Percentiles rank a stretch among this genome's conserved stretches.
These are phyloP conservation scores for Pseudomonodictys pantanalensis DNA, from an alignment of 495 filamentous ascomycete genomes.

Conservation along the genomic window DNA sequence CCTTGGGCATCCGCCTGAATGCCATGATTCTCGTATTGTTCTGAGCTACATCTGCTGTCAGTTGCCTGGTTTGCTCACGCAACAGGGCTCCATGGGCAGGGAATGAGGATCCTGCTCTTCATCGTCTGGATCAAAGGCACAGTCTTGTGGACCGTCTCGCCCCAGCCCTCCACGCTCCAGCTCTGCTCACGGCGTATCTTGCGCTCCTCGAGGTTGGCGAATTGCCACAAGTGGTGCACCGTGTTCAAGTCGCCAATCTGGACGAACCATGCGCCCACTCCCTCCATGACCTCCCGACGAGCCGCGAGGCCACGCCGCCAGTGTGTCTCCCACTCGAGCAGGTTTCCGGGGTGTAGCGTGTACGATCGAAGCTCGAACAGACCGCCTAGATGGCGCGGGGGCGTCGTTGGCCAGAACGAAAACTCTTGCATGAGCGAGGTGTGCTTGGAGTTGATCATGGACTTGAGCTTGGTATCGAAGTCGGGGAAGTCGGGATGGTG, in stretches of 20 bases:
- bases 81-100: conserved; percentile 94
- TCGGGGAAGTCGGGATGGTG: conserved; percentile 73
- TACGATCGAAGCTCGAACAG: conserved; percentile 97
- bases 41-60: no score
- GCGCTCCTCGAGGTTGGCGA: conserved; percentile 91
- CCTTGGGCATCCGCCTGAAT: no score
- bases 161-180: conserved; percentile 94
- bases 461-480: conserved; percentile 78
- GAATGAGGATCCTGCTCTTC: conserved; percentile 89
- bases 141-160: conserved; percentile 96
- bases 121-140: conserved; percentile 95
- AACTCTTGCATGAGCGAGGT: conserved; percentile 98
- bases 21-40: no score
- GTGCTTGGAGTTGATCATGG: conserved; percentile 75
- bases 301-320: conserved; percentile 92
- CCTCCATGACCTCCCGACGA: conserved; percentile 93
- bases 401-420: conserved; percentile 96
- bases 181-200: conserved; percentile 90
- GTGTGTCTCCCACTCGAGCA: conserved; percentile 97
- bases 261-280: conserved; percentile 97
- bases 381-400: conserved; percentile 84
- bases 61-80: no score
- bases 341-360: conserved; percentile 89
- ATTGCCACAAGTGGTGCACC: conserved; percentile 98
- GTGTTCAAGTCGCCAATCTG: conserved; percentile 97